Evolutionary conservation across 2,329 filamentous ascomycete genomes (phyloP).

Genomic region (Aureobasidium melanogenum): DNA sequence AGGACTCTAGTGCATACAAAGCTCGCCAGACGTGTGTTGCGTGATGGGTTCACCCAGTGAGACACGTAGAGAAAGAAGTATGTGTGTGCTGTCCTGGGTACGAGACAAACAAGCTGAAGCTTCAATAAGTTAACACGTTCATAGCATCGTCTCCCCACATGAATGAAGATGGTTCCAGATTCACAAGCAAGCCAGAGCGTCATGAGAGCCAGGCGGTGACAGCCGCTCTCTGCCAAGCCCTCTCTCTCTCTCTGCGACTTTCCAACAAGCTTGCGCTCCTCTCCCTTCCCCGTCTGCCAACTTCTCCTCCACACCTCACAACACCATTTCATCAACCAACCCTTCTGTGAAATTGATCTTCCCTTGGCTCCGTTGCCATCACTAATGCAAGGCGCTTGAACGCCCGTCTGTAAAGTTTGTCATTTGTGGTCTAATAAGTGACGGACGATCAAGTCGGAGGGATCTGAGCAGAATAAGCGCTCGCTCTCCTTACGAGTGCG

Average conservation of each 20-base stretch:
- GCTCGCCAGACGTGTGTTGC: not conserved
- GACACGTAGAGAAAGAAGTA: not conserved
- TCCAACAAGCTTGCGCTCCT: slow-evolving; percentile 3
- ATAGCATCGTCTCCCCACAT: not conserved
- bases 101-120: not conserved
- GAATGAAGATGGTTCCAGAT: not conserved
- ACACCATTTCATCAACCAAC: not conserved
- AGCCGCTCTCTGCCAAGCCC: not conserved
- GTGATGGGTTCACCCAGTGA: too few relatives aligned
- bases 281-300: not conserved
- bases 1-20: slow-evolving; percentile 1
- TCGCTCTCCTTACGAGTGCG: slow-evolving; percentile 13
- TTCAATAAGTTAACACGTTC: slow-evolving; percentile 10
- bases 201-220: not conserved
- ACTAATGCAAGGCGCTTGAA: slow-evolving; percentile 11
- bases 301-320: slow-evolving; percentile 3
- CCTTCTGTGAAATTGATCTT: slow-evolving; percentile 5
- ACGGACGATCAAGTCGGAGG: slow-evolving; percentile 10
- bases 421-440: slow-evolving; percentile 10
- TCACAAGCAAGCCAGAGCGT: not conserved
- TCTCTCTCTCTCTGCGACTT: not conserved
- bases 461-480: slow-evolving; percentile 11
- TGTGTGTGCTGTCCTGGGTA: not conserved
- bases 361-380: not conserved
- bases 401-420: slow-evolving; percentile 10